phyloP scores from a whole-genome alignment of 768 basidiomycete genomes.

The Lactifluus hygrophoroides region DNA sequence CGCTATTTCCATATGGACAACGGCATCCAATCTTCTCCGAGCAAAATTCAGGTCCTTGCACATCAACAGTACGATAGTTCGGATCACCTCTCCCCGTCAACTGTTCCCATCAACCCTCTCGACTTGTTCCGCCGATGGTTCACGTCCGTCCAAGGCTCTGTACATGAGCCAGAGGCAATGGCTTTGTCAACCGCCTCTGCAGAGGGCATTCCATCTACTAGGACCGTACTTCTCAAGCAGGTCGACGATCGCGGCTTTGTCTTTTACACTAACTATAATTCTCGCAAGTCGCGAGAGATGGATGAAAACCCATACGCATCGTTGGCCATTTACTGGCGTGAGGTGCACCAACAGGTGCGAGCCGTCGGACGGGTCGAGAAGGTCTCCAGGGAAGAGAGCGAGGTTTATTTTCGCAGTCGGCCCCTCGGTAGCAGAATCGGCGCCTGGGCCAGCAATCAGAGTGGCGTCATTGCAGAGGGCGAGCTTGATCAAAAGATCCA shows the following conservation, averaged over 20 bases:
- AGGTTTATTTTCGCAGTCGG: slow-evolving; percentile 73
- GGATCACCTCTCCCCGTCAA: slow-evolving; percentile 55
- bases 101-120: slow-evolving; percentile 59
- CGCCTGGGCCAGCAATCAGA: slow-evolving; percentile 92
- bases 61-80: slow-evolving; percentile 70
- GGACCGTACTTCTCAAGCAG: slow-evolving; percentile 88
- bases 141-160: slow-evolving; percentile 51
- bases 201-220: slow-evolving; percentile 72
- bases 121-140: slow-evolving; percentile 88
- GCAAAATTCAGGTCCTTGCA: slow-evolving; percentile 58
- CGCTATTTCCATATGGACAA: slow-evolving; percentile 30
- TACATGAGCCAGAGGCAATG: slow-evolving; percentile 89
- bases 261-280: slow-evolving; percentile 96
- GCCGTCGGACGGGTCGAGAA: slow-evolving; percentile 83
- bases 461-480: slow-evolving; percentile 63
- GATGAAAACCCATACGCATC: slow-evolving; percentile 68
- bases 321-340: slow-evolving; percentile 87
- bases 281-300: slow-evolving; percentile 84
- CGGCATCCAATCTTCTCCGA: slow-evolving; percentile 36
- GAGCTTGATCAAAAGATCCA: slow-evolving; percentile 56
- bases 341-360: slow-evolving; percentile 71
- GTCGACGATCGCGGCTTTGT: slow-evolving; percentile 86
- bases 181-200: slow-evolving; percentile 65
- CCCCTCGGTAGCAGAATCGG: slow-evolving; percentile 82
- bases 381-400: slow-evolving; percentile 60